Percentiles rank a stretch among this genome's conserved stretches.
Evolutionary conservation across 169 alveolate species (phyloP).

Genomic region (Eimeria falciformis): DNA sequence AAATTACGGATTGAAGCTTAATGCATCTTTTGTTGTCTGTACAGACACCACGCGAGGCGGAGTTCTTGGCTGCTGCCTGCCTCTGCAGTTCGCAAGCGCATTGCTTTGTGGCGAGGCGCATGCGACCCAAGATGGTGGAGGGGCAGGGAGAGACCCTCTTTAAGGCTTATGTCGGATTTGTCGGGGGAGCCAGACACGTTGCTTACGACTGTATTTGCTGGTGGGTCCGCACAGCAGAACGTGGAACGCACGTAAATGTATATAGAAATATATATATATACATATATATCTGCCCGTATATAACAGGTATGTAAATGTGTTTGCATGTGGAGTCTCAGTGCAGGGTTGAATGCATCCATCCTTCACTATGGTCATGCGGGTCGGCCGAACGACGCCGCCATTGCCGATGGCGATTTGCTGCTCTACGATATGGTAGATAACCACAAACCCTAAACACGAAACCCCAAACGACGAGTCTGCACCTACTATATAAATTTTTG

Average conservation of each 20-base stretch:
- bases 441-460: too few relatives aligned
- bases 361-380: slow-evolving; percentile 80
- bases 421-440: slow-evolving; percentile 71
- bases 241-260: not conserved
- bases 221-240: not conserved
- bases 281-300: not conserved
- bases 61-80: slow-evolving; percentile 72
- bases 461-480: too few relatives aligned
- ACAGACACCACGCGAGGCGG: slow-evolving; percentile 73
- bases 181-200: slow-evolving; percentile 76
- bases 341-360: slow-evolving; percentile 72
- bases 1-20: not conserved
- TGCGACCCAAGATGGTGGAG: slow-evolving; percentile 58
- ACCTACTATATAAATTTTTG: too few relatives aligned
- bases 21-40: not conserved
- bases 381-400: slow-evolving; percentile 72
- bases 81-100: slow-evolving; percentile 72
- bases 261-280: not conserved
- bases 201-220: slow-evolving; percentile 78
- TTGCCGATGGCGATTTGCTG: slow-evolving; percentile 57
- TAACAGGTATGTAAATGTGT: not conserved
- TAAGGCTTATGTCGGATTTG: slow-evolving; percentile 57
- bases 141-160: slow-evolving; percentile 72
- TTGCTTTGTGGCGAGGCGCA: slow-evolving; percentile 63
- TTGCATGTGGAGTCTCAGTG: slow-evolving; percentile 18